Base-by-base conservation (phyloP, 257 asterid species). In the Gynochthodes officinalis region DNA sequence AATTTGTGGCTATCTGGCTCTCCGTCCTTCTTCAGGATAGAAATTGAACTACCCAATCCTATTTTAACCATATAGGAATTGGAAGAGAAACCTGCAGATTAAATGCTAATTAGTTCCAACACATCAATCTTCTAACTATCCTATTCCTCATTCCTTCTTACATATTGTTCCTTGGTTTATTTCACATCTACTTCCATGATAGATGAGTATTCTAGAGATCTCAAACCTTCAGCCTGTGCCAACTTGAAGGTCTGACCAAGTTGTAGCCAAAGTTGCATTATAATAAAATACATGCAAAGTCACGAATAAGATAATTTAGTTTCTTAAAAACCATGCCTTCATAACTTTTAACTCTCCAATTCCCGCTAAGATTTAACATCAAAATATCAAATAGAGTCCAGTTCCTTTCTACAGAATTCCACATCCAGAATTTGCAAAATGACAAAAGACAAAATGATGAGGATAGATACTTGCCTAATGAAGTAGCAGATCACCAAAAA, bases 71-170 rank as follows among this genome's bases (percentile, higher is more conserved):
- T 86, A 83, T 77, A 84, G 42, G 79, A 79, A 86, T 66, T 85
- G 84, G 91, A 89, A 80, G 67, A 92, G 89, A 75, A 82, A 61
- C 97, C 97, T 92, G 91, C 91, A 81, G 75, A 74, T n/a, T 50
- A 61, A 23, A 55, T 54, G 54, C 71, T 28, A 69, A 27, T 52
- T 33, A 53, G 44, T n/a, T 19, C 49, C 37, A 27, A 54, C 48
- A 67, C 37, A 42, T 14, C 46, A 27, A 70, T 33, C 58, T 68
- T 57, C n/a, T 14, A 48, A 35, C 16, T 60, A 23, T 37, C 23
- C 0, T 18, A 67, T 40, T 44, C 60, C 33, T 50, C 62, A 12
- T 49, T 48, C 49, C n/a, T 50, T 13, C 74, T 63, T 27, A 71
- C 49, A n/a, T n/a, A 37, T 16, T 62, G 30, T 37, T 63, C 44